Evolutionary conservation across 345 rosid species (phyloP), one percentile per base, ranked within the genome.

Genomic region (Rhodamnia argentea): DNA sequence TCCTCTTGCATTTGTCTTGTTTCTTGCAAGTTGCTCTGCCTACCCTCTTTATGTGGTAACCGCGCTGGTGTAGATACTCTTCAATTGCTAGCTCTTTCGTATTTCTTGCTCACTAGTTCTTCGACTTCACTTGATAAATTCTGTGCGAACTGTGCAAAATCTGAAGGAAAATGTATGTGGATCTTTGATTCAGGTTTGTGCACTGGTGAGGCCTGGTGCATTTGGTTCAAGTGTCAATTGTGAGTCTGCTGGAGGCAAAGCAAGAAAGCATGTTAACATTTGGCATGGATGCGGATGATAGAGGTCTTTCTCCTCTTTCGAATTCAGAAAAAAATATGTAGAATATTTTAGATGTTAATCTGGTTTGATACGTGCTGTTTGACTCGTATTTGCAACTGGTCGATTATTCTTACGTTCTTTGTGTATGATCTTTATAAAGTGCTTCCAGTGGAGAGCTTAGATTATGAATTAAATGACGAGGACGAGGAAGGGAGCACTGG

Each of bases 401-500:
- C 5, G 1, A 29, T 29, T 29, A 2, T 64, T 16, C 78, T 64
- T 64, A 64, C 24, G 1, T 37, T 8, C 23, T 64, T 18, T 32
- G 24, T 22, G 44, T 32, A 9, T 32, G 78, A 64, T 64, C 13
- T 64, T 32, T 64, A 59, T 82, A 13, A 58, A 51, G 44, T 59
- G 64, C 55, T 51, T 87, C 32, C 83, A 75, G 88, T 84, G 56
- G 88, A 87, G 83, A 82, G 81, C 29, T 57, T 82, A 51, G 91
- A 87, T 29, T 82, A 64, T 76, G 94, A 88, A 23, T n/a, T 56
- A 53, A 83, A 59, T 7, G 93, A 88, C 8, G 88, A 87, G 54
- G 87, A 88, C 56, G 88, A 86, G 52, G 87, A 87, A 44, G 85
- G 84, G 23, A 89, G 84, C 5, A 27, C 54, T 15, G 84, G 47